Conservation (phyloP, 73 alveolate species). For the Paramecium pentaurelia region DNA sequence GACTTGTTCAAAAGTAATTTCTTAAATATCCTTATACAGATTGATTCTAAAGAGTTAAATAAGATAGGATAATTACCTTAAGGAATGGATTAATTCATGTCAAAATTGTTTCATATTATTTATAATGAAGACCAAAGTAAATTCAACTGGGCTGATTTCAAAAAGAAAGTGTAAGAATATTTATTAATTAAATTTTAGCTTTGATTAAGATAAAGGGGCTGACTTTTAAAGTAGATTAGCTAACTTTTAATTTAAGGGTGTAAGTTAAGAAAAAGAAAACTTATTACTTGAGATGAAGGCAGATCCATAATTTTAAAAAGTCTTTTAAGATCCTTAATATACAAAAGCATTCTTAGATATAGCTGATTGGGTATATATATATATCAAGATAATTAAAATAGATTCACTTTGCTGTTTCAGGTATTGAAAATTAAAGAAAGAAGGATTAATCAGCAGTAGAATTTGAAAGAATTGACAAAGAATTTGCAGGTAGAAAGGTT, state of each 20-base stretch:
- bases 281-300: neutral
- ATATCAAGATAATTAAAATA: neutral
- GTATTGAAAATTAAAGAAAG: constrained; percentile 20
- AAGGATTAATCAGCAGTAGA: neutral
- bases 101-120: neutral
- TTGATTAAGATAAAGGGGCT: constrained; percentile 27
- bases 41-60: neutral
- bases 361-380: constrained; percentile 44
- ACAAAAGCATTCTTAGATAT: constrained; percentile 23
- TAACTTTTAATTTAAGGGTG: neutral
- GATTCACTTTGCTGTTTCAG: constrained; percentile 46
- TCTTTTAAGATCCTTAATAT: constrained; percentile 1
- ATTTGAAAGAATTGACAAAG: constrained; percentile 29
- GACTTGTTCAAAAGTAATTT: constrained; percentile 1
- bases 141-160: neutral
- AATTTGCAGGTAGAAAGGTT: neutral
- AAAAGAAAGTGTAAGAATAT: neutral
- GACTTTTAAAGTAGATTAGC: constrained; percentile 41
- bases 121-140: constrained; percentile 9
- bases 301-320: constrained; percentile 20
- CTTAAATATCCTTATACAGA: neutral
- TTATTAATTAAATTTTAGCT: neutral
- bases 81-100: constrained; percentile 18
- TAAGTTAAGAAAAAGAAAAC: constrained; percentile 16
- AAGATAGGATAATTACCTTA: constrained; percentile 1